Evolutionary conservation across 805 yeast species (phyloP).

Genomic region (Candida nemodendra): DNA sequence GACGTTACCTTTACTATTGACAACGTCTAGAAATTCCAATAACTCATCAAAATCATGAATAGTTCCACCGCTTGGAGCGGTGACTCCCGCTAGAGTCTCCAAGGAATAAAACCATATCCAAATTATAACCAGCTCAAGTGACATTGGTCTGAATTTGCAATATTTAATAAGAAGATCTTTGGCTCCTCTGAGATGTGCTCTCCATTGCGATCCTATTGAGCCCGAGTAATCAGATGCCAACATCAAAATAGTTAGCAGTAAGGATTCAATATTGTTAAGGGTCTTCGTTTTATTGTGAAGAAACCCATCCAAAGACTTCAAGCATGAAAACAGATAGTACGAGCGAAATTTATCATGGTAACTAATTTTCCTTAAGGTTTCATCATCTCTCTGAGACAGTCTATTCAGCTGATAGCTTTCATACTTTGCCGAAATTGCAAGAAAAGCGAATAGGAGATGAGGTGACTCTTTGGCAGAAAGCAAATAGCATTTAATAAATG

Average conservation of each 20-base stretch:
- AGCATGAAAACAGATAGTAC: constrained; percentile 62
- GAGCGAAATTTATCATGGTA: constrained; percentile 60
- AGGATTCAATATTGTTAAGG: constrained; percentile 63
- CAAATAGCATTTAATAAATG: constrained; percentile 33
- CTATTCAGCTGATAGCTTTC: constrained; percentile 33
- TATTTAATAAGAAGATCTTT: constrained; percentile 59
- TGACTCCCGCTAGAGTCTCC: constrained; percentile 60
- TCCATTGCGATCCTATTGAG: constrained; percentile 59
- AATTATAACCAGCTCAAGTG: constrained; percentile 35
- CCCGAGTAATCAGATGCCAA: constrained; percentile 65
- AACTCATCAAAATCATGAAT: constrained; percentile 51
- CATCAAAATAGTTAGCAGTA: constrained; percentile 64
- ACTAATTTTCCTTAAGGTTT: constrained; percentile 17
- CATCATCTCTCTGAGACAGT: constrained; percentile 13
- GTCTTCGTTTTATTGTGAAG: constrained; percentile 40
- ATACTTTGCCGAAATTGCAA: constrained; percentile 71
- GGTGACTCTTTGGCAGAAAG: constrained; percentile 46
- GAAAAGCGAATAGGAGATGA: constrained; percentile 63
- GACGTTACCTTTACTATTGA: constrained; percentile 23
- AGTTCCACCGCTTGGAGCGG: constrained; percentile 61
- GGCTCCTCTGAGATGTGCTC: constrained; percentile 67
- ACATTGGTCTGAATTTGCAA: constrained; percentile 32
- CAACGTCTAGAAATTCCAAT: constrained; percentile 33
- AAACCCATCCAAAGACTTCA: constrained; percentile 56
- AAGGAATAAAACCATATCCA: constrained; percentile 61